Conservation (phyloP, 2,329 filamentous ascomycete species). For the Pestalotiopsis sp. region DNA sequence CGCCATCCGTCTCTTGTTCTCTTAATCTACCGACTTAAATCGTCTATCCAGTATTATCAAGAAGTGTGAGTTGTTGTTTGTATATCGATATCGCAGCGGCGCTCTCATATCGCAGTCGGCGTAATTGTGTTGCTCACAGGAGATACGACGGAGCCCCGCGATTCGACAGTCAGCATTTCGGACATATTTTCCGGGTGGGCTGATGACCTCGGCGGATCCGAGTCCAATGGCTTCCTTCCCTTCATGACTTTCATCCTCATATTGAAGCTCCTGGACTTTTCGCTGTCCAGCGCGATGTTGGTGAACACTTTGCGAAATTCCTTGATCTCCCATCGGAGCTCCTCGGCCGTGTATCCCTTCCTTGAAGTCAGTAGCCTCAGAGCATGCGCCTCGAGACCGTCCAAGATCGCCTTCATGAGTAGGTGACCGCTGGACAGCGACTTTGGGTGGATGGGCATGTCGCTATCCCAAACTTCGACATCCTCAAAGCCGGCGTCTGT, state of each 20-base stretch:
- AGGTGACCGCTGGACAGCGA: constrained; percentile 51
- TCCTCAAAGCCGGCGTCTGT: constrained; percentile 53
- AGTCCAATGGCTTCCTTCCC: constrained; percentile 45
- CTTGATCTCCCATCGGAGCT: constrained; percentile 48
- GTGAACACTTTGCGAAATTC: constrained; percentile 49
- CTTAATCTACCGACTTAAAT: neutral
- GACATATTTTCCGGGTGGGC: neutral
- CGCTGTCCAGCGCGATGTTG: constrained; percentile 45
- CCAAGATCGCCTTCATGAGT: constrained; percentile 53
- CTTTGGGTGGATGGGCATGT: constrained; percentile 46
- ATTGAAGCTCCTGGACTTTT: constrained; percentile 40
- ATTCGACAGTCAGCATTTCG: neutral
- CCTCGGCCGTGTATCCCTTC: constrained; percentile 51
- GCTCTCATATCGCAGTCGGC: neutral
- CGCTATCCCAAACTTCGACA: constrained; percentile 46
- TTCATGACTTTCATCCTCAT: constrained; percentile 49
- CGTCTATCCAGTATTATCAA: neutral
- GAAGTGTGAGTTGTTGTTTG: neutral
- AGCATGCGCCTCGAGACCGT: constrained; percentile 48
- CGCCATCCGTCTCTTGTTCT: too few species aligned
- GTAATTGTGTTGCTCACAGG: neutral
- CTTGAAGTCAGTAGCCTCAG: constrained; percentile 53
- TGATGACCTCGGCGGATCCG: neutral
- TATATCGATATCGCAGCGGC: neutral
- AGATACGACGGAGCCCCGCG: neutral